Base-by-base conservation (phyloP, 495 filamentous ascomycete genomes). In the Trichoderma orchidacearum region DNA sequence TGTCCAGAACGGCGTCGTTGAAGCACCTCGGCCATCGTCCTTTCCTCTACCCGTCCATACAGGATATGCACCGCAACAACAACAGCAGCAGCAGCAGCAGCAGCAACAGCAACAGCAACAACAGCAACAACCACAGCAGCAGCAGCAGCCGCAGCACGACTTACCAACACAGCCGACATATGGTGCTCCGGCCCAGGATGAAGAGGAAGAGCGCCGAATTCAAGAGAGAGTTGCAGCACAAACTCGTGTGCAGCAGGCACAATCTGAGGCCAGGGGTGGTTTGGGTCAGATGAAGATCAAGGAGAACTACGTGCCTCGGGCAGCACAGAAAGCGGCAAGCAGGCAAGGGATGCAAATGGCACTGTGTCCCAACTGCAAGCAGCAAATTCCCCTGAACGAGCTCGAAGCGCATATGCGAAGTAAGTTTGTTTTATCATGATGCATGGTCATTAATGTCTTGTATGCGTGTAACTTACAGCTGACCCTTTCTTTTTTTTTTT, bases 381-480 rank as follows among this genome's bases (percentile, higher is more conserved):
- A 94, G 68, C 84, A 86, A 58, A 88, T 96, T 32, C 89, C 90
- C 6, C 79, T 85, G 61, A 80, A 84, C 61, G 93, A 97, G 69
- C 75, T 96, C 63, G 89, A 92, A 29, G 83, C 91, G 58, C 93
- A 98, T 70, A 95, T 98, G 85, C 81, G 87, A 64, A 96, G 83
- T 84, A 75, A 66, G 72, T 66, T 35, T 29, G 3, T 29, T 50
- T 18, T 28, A 8, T 29, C 3, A 6, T 48, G 18, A 48, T 8
- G 5, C 17, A n/a, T n/a, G n/a, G n/a, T n/a, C n/a, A n/a, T n/a
- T n/a, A n/a, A n/a, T n/a, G n/a, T n/a, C n/a, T n/a, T n/a, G n/a
- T 7, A 21, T 21, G 3, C 17, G 4, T 48, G 38, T 34, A 48
- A 23, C 1, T 27, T 48, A 51, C 30, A 25, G 34, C 48, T 17